Base-by-base conservation (phyloP, 352 stramenopile species). In the Phytophthora pini region DNA sequence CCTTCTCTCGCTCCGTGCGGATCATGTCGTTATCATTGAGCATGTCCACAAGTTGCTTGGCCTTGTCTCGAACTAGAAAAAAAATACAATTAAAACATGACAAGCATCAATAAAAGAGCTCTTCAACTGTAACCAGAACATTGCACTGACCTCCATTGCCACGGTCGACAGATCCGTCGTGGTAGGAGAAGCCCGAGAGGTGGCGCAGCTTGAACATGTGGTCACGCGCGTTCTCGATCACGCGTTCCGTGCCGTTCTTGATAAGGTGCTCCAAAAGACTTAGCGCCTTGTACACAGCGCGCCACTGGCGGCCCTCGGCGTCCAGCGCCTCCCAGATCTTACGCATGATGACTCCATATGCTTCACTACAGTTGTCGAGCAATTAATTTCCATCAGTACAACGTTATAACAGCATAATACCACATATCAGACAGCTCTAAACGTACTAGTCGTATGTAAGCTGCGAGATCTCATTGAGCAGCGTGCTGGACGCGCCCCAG, bases 381-480 rank as follows among this genome's bases (percentile, higher is more conserved):
- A 67, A 24, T n/a, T 2, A 44, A 12, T 26, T 8, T 26, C 27
- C 22, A 48, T 41, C 10, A 13, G 31, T 58, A 29, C 31, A 59
- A 20, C 39, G 52, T 31, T n/a, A 44, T 22, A 64, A 43, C 22
- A 65, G 62, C 32, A 61, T 13, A 32, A 26, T 20, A 17, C 10
- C n/a, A 40, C 9, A 24, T 22, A 57, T 12, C 24, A 26, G 24
- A 26, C 24, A 26, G 24, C 32, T 20, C 32, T 24, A 11, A 40
- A 17, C 20, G 57, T 76, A 95, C 88, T 93, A 96, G 76, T 99
- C 96, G 74, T 98, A 99, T 10, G 97, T 99, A 73, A 99, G 95
- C 62, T 97, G 87, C 52, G 97, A 89, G 68, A 99, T 98, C 69
- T 99, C 95, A 79, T 99, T 99, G 74, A 99, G 87, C 17, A 98